Conservation (phyloP, 306 rosid genomes). For the Trifolium pratense region DNA sequence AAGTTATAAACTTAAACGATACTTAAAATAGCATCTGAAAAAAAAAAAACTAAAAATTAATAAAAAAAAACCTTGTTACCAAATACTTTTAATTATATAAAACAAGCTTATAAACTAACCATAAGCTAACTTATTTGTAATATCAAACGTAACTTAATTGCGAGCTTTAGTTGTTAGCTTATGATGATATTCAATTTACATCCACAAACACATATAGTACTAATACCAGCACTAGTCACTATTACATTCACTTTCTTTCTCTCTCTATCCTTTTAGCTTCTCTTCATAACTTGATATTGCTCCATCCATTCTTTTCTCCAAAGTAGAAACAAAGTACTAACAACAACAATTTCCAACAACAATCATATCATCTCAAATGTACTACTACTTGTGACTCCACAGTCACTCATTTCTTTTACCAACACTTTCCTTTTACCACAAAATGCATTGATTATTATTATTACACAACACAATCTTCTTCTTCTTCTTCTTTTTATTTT, state of each 20-base stretch:
- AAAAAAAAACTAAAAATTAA: no score
- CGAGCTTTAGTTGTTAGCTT: no score
- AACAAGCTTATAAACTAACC: no score
- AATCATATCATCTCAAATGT: neutral
- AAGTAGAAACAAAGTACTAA: conserved; percentile 1
- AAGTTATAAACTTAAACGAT: no score
- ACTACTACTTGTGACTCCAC: neutral
- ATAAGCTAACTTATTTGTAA: no score
- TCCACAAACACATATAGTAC: neutral
- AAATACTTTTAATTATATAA: no score
- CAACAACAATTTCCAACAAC: neutral
- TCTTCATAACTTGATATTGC: conserved; percentile 38
- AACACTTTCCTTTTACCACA: conserved; percentile 9
- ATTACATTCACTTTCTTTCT: conserved; percentile 7
- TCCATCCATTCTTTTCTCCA: conserved; percentile 52
- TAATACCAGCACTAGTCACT: neutral
- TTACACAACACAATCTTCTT: neutral
- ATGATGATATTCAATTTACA: no score
- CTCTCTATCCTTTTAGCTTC: conserved; percentile 33
- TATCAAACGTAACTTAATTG: no score
- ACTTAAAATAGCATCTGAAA: no score
- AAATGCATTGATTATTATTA: conserved; percentile 50
- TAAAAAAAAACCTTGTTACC: no score
- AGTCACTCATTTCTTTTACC: neutral
- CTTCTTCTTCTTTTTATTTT: neutral